Evolutionary conservation across 768 basidiomycete genomes (phyloP), one percentile per base, ranked within the genome.

Genomic region (Lactarius quietus): DNA sequence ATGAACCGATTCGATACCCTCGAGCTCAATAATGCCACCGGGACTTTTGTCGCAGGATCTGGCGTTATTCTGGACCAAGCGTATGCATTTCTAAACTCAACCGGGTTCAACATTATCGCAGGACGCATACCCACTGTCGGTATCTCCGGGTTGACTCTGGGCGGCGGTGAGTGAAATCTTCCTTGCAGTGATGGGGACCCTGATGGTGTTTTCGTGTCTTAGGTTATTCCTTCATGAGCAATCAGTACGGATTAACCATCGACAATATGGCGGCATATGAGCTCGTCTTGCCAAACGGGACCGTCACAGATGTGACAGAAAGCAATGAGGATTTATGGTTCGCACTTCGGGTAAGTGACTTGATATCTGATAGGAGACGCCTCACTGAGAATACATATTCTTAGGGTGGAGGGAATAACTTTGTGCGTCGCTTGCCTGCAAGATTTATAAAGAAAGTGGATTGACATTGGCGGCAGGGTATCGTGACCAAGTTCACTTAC

Each of bases 221-320:
- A 48, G 45, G 45, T 15, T 48, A 15, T 48, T 10, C 45, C 12
- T 6, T 48, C n/a, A 23, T 5, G 45, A 48, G 45, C 23, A 48
- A 48, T 3, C 45, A 48, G 23, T 48, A 48, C 23, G 45, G 45
- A 26, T 26, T 48, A 6, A 14, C 1, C 23, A 48, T 48, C 23
- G 78, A 79, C 67, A 78, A 76, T 58, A 57, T 79, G 33, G 64
- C 56, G 17, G 69, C 55, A 33, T 71, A 69, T 17, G 59, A 74
- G 58, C 63, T 77, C 18, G 74, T 76, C 18, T 58, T 73, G 1
- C 76, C 76, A 9, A 69, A 70, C 48, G 78, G 78, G 45, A 48
- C 45, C 3, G n/a, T 48, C 26, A 48, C 45, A 48, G 6, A 48
- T 12, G 45, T 48, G 45, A 48, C 45, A 6, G 3, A 10, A 48